Percentiles rank a stretch among this genome's conserved stretches.
Conservation (phyloP, 176 grass and related monocot genomes). For the Phragmites australis region DNA sequence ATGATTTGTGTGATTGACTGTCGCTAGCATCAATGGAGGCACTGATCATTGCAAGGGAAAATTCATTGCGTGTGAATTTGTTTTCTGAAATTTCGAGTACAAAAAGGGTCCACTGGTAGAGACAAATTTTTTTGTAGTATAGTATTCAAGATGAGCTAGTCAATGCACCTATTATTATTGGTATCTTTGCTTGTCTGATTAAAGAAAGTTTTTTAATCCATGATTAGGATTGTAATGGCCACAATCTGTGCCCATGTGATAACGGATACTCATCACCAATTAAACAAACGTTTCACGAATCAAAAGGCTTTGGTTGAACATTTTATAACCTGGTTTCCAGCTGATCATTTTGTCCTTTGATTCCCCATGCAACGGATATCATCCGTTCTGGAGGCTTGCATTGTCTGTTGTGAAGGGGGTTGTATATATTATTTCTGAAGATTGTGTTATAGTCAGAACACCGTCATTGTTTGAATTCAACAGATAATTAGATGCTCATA, state of each 20-base stretch:
- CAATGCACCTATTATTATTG: constrained; percentile 46
- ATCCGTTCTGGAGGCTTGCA: constrained; percentile 53
- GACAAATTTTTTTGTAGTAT: constrained; percentile 30
- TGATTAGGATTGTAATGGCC: constrained; percentile 57
- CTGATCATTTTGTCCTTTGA: constrained; percentile 48
- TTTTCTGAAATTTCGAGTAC: background rate
- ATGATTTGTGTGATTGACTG: constrained; percentile 49
- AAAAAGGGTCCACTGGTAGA: constrained; percentile 34
- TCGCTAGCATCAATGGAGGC: constrained; percentile 35
- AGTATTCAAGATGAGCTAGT: constrained; percentile 43
- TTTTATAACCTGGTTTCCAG: constrained; percentile 48
- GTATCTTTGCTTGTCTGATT: constrained; percentile 37
- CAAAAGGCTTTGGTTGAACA: constrained; percentile 29
- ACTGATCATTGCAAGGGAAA: constrained; percentile 21
- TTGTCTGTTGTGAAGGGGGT: constrained; percentile 38
- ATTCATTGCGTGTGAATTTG: background rate
- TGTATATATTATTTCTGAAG: constrained; percentile 10
- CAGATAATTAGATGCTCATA: background rate
- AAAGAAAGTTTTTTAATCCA: constrained; percentile 35
- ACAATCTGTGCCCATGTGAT: constrained; percentile 56
- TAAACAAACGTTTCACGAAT: constrained; percentile 39
- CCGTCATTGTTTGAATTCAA: constrained; percentile 29
- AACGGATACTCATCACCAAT: constrained; percentile 31
- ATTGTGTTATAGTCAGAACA: constrained; percentile 38
- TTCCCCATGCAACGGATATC: constrained; percentile 50